Base-by-base conservation (phyloP, 352 stramenopile genomes). In the Phytophthora pseudosyringae region DNA sequence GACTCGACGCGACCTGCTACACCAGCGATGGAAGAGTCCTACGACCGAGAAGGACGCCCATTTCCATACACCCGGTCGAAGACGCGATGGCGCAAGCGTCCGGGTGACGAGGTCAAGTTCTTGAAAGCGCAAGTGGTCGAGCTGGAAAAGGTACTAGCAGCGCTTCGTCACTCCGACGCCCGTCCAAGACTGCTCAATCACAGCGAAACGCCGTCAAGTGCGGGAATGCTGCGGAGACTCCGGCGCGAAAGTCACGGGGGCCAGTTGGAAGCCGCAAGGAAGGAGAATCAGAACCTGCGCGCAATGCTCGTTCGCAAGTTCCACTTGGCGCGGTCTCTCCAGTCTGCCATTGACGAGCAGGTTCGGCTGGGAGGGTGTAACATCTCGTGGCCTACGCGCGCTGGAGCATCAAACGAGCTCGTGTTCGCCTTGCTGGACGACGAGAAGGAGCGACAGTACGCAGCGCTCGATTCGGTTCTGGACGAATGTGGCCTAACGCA, bases 51-150 rank as follows among this genome's bases (percentile, higher is more conserved):
- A 21, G 47, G 39, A 4, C 54, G 61, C 12, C 54, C 38, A n/a
- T 61, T 54, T 41, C 61, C 61, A 10, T 68, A 68, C 44, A 58
- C 51, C 12, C 54, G 51, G 5, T 68, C 60, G 13, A 56, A 63
- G 36, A 59, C 40, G 4, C 60, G 60, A 13, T 67, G 65, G 46
- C 60, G 67, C 12, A 68, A 71, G 39, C 36, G 67, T 3, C 67
- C 61, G 38, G 71, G 68, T 31, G 61, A 75, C 44, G 67, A 75
- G 55, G 46, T 75, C 5, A 66, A 75, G 26, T 75, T 71, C 25
- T 29, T 75, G 10, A 54, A 61, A 26, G 28, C 7, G 13, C 33
- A 63, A 31, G 50, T 67, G 33, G 13, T 28, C 1, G 61, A 71
- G 31, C 33, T 75, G 18, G 47, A 75, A 18, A 32, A 31, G 8